Conservation (phyloP, 805 yeast genomes). For the Kodamaea jinghongensis region DNA sequence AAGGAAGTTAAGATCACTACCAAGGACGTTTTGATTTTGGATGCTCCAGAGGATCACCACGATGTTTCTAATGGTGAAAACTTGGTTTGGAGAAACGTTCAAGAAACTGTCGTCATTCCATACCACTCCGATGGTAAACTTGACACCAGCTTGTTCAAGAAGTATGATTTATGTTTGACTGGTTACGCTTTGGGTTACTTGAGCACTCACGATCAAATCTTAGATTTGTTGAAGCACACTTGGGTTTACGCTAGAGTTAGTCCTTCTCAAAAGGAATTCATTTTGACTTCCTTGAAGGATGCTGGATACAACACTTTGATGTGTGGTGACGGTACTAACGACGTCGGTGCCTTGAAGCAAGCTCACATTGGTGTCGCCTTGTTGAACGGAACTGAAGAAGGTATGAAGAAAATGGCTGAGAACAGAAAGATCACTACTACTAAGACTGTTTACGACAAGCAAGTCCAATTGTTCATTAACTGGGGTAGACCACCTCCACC, state of each 20-base stretch:
- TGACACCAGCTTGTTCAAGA: slow-evolving; percentile 54
- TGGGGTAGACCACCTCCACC: slow-evolving; percentile 87
- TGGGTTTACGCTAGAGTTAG: slow-evolving; percentile 99
- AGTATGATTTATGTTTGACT: slow-evolving; percentile 85
- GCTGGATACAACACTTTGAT: slow-evolving; percentile 90
- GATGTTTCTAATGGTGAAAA: slow-evolving; percentile 45
- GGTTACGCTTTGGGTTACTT: slow-evolving; percentile 82
- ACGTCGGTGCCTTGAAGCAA: slow-evolving; percentile 98
- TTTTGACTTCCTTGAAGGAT: slow-evolving; percentile 76
- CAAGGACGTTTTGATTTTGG: slow-evolving; percentile 80
- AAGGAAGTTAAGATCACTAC: slow-evolving; percentile 86
- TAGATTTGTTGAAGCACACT: slow-evolving; percentile 75
- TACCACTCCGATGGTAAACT: slow-evolving; percentile 59
- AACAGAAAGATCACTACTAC: slow-evolving; percentile 64
- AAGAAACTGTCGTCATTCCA: slow-evolving; percentile 70
- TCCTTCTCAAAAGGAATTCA: slow-evolving; percentile 91
- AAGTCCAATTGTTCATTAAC: slow-evolving; percentile 68
- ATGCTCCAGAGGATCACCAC: slow-evolving; percentile 73
- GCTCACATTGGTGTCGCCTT: slow-evolving; percentile 98
- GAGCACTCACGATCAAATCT: slow-evolving; percentile 64
- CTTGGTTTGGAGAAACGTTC: slow-evolving; percentile 81
- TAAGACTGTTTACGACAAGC: slow-evolving; percentile 76
- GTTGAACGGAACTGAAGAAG: slow-evolving; percentile 93
- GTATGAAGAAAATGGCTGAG: slow-evolving; percentile 85
- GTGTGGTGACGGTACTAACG: slow-evolving; percentile 99